Percentiles rank a stretch among this genome's conserved stretches.
phyloP scores from a whole-genome alignment of 129 eudicot genomes.

The Flaveria ramosissima region DNA sequence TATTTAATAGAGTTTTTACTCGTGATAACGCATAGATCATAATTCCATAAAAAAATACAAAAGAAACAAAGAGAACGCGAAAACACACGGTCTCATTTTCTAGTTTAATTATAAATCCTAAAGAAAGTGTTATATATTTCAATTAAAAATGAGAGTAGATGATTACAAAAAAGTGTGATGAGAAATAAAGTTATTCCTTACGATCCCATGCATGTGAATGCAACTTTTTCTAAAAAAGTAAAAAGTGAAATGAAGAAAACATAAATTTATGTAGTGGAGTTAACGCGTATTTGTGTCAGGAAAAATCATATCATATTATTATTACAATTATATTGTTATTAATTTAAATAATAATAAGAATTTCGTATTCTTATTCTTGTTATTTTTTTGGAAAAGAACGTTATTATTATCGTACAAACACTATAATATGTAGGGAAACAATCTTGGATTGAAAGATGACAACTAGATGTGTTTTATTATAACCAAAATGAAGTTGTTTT shows the following conservation, averaged over 20 bases:
- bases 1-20: too few species aligned
- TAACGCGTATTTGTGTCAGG: background rate
- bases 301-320: background rate
- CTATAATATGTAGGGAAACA: background rate
- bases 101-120: too few species aligned
- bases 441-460: background rate
- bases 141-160: background rate
- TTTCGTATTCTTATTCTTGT: background rate
- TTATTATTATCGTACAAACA: too few species aligned
- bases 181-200: conserved; percentile 3
- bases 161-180: background rate
- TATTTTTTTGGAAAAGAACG: too few species aligned
- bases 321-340: too few species aligned
- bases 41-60: too few species aligned
- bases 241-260: background rate
- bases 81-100: too few species aligned
- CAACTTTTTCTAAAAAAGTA: background rate
- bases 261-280: background rate
- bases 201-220: conserved; percentile 8
- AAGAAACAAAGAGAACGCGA: too few species aligned
- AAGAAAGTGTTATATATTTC: too few species aligned
- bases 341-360: too few species aligned
- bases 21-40: too few species aligned
- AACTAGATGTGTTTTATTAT: background rate
- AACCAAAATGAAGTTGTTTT: background rate